phyloP scores from a whole-genome alignment of 2,329 filamentous ascomycete species.

The Diaporthe helianthi region DNA sequence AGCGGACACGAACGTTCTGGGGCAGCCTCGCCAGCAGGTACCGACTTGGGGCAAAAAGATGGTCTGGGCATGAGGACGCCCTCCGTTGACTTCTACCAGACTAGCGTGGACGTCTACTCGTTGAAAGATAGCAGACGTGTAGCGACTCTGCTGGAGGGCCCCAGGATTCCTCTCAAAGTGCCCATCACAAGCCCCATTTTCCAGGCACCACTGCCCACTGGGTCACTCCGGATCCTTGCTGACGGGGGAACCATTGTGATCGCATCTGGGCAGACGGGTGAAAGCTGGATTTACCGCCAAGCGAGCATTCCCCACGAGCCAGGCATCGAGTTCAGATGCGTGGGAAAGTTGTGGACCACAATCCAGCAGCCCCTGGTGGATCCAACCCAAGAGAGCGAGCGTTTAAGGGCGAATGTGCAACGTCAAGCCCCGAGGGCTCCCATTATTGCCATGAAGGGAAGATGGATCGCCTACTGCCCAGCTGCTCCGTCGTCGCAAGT shows the following conservation, averaged over 20 bases:
- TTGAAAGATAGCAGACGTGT: slow-evolving; percentile 76
- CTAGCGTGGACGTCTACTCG: slow-evolving; percentile 88
- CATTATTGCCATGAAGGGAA: slow-evolving; percentile 72
- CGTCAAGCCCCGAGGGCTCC: slow-evolving; percentile 63
- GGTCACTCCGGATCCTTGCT: slow-evolving; percentile 76
- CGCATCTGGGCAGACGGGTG: slow-evolving; percentile 82
- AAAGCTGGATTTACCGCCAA: slow-evolving; percentile 80
- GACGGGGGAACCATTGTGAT: slow-evolving; percentile 76
- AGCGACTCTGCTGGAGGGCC: slow-evolving; percentile 75
- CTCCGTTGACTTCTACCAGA: slow-evolving; percentile 74
- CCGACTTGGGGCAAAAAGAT: slow-evolving; percentile 41
- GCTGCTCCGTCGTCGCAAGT: slow-evolving; percentile 74
- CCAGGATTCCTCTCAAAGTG: slow-evolving; percentile 65
- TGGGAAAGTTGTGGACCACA: slow-evolving; percentile 92
- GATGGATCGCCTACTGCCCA: slow-evolving; percentile 81
- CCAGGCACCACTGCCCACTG: slow-evolving; percentile 72
- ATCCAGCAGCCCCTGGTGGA: slow-evolving; percentile 69
- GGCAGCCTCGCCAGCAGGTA: slow-evolving; percentile 50
- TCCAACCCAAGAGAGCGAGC: slow-evolving; percentile 54
- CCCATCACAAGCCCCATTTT: slow-evolving; percentile 69
- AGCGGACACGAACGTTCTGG: slow-evolving; percentile 45
- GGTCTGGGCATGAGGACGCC: slow-evolving; percentile 41
- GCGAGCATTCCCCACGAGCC: slow-evolving; percentile 51
- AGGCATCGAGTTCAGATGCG: slow-evolving; percentile 63
- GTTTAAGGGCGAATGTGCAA: slow-evolving; percentile 47